phyloP scores from a whole-genome alignment of 805 yeast genomes.

The Spathaspora arborariae region DNA sequence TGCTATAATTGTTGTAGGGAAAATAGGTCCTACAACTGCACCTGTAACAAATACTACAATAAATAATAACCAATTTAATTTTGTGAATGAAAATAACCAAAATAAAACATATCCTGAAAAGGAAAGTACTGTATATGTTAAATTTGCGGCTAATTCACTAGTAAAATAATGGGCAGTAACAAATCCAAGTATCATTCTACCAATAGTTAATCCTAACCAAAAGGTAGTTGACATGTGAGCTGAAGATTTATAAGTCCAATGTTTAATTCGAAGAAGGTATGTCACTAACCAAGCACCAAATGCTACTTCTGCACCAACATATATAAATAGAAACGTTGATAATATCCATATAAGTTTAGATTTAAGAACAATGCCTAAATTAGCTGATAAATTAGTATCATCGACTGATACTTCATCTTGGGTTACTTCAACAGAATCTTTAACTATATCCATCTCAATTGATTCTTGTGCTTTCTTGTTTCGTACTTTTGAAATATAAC shows the following conservation, averaged over 20 bases:
- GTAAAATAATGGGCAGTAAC: conserved; percentile 47
- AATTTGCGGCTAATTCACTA: conserved; percentile 45
- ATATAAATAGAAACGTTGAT: conserved; percentile 41
- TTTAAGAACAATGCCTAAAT: conserved; percentile 29
- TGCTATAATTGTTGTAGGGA: conserved; percentile 67
- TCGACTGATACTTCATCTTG: conserved; percentile 9
- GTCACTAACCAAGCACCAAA: conserved; percentile 54
- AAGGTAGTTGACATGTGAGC: conserved; percentile 48
- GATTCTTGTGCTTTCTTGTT: conserved; percentile 8
- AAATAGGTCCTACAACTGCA: conserved; percentile 49
- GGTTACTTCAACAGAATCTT: not conserved
- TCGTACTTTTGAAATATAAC: conserved; percentile 18
- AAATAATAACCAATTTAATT: conserved; percentile 31
- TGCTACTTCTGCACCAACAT: conserved; percentile 51
- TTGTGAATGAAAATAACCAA: conserved; percentile 20
- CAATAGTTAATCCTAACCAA: conserved; percentile 50
- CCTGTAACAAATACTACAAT: conserved; percentile 41
- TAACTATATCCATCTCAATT: conserved; percentile 10
- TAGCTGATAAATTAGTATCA: conserved; percentile 10
- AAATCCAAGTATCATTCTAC: conserved; percentile 48
- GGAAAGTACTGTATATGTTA: conserved; percentile 32
- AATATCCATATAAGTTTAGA: conserved; percentile 38
- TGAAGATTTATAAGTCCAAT: conserved; percentile 30
- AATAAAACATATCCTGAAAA: conserved; percentile 25
- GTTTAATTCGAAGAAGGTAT: conserved; percentile 39